Percentiles rank a stretch among this genome's conserved stretches.
phyloP scores from a whole-genome alignment of 495 filamentous ascomycete genomes.

The Penicillium psychrofluorescens region DNA sequence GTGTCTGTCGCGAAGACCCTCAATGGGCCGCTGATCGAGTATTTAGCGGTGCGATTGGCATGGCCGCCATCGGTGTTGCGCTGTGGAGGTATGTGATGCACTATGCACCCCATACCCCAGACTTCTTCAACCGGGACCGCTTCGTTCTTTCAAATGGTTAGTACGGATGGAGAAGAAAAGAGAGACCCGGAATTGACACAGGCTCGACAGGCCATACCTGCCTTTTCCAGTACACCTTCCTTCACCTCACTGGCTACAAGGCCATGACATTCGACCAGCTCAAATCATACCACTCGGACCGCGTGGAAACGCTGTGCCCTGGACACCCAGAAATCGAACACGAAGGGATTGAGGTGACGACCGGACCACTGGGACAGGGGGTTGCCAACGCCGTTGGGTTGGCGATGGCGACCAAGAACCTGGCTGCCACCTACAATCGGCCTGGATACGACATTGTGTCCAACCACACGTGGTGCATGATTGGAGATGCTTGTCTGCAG shows the following conservation, averaged over 20 bases:
- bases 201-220: conserved; percentile 43
- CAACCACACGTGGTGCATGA: conserved; percentile 49
- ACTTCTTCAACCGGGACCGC: conserved; percentile 84
- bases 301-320: conserved; percentile 45
- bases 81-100: conserved; percentile 89
- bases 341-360: conserved; percentile 56
- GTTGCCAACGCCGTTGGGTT: conserved; percentile 54
- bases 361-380: conserved; percentile 54
- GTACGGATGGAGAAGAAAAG: not conserved
- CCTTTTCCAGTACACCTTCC: conserved; percentile 52
- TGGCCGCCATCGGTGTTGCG: conserved; percentile 85
- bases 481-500: conserved; percentile 52
- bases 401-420: conserved; percentile 51
- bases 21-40: not conserved
- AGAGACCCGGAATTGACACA: not conserved
- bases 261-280: conserved; percentile 54
- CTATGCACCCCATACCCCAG: conserved; percentile 88
- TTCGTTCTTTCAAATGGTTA: conserved; percentile 68
- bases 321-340: conserved; percentile 58
- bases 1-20: not conserved
- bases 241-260: conserved; percentile 52
- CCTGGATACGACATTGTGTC: conserved; percentile 40
- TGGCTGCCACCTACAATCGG: conserved; percentile 46
- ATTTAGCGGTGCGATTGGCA: conserved; percentile 66
- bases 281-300: conserved; percentile 49